Percentiles rank a stretch among this genome's conserved stretches.
Conservation (phyloP, 116 monocot species). For the Posidonia oceanica region DNA sequence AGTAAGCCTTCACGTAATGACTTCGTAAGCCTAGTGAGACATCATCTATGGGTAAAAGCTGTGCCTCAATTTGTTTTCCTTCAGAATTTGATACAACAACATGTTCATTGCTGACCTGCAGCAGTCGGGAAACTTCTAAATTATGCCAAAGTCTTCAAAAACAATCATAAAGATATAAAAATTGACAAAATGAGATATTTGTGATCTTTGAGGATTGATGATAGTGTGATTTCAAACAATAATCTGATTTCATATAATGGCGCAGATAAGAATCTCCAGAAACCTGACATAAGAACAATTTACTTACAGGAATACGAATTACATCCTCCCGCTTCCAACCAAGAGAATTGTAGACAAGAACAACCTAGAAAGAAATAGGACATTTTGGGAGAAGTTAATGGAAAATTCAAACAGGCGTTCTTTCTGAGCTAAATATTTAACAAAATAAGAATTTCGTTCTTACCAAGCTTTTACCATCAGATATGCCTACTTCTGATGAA, state of each 20-base stretch:
- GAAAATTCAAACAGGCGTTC: not conserved
- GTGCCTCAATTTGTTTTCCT: conserved; percentile 68
- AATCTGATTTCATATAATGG: no score
- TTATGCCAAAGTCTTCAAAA: no score
- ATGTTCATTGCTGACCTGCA: conserved; percentile 61
- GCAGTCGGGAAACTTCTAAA: not conserved
- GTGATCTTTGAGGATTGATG: no score
- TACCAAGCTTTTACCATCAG: conserved; percentile 76
- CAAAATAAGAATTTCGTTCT: conserved; percentile 3
- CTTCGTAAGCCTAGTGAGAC: conserved; percentile 31
- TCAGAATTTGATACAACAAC: conserved; percentile 67
- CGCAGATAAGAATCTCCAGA: no score
- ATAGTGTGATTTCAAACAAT: no score
- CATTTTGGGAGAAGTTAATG: not conserved
- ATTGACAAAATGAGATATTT: no score
- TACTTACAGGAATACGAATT: conserved; percentile 79
- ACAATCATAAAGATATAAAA: no score
- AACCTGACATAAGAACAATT: not conserved
- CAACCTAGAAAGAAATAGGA: conserved; percentile 35
- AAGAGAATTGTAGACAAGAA: conserved; percentile 93
- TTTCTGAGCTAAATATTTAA: not conserved
- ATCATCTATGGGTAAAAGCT: conserved; percentile 55
- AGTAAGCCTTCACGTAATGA: conserved; percentile 63
- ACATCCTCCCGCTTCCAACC: conserved; percentile 86
- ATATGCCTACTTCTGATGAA: conserved; percentile 50